phyloP scores from a whole-genome alignment of 2,329 filamentous ascomycete genomes.

The Curvularia spicifera region DNA sequence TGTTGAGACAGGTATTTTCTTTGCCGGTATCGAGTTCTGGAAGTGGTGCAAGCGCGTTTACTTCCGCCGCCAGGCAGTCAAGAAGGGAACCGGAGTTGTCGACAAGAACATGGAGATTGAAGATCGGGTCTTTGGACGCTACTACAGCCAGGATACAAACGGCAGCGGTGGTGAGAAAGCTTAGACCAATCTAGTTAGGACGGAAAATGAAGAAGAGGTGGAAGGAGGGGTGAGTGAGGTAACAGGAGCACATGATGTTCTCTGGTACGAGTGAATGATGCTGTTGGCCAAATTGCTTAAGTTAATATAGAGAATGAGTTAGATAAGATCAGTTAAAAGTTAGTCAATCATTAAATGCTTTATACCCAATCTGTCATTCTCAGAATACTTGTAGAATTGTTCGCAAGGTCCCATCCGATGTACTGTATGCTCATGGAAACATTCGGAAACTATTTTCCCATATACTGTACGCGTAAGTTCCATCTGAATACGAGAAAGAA shows the following conservation, averaged over 20 bases:
- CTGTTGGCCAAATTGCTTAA: background rate
- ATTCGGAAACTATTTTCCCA: no score
- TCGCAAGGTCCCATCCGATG: background rate
- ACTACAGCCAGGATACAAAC: constrained; percentile 17
- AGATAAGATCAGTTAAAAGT: background rate
- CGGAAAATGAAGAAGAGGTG: no score
- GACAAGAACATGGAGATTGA: constrained; percentile 27
- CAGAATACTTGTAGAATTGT: background rate
- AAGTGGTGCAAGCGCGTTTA: constrained; percentile 68
- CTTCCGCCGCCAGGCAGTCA: constrained; percentile 36
- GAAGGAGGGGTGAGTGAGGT: background rate
- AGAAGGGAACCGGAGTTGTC: constrained; percentile 13
- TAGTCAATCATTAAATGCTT: background rate
- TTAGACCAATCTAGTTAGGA: background rate
- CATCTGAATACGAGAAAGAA: background rate
- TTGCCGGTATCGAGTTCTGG: constrained; percentile 68
- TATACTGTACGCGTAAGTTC: background rate
- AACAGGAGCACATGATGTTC: background rate
- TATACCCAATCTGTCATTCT: background rate
- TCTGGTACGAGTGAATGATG: background rate
- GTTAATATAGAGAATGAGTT: constrained; percentile 7
- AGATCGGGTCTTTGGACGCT: constrained; percentile 27
- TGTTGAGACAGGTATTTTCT: constrained; percentile 65
- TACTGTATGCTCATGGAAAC: background rate
- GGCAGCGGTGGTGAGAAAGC: constrained; percentile 6